These are phyloP conservation scores for Zopfia rhizophila DNA, from an alignment of 2,329 filamentous ascomycete species.

Conservation along the genomic window DNA sequence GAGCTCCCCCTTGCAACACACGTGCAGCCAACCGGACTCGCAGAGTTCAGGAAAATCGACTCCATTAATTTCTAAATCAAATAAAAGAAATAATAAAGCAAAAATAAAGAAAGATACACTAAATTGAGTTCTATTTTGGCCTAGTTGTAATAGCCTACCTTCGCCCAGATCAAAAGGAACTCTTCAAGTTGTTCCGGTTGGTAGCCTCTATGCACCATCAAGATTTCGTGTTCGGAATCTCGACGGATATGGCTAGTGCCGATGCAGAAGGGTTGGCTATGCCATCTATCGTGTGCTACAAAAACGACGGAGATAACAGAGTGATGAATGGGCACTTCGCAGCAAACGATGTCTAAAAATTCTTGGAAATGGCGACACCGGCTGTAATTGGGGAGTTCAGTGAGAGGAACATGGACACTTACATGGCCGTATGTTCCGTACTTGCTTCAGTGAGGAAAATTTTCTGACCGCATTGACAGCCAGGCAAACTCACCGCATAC, in stretches of 20 bases:
- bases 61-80: too few relatives aligned
- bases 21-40: constrained; percentile 10
- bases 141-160: constrained; percentile 32
- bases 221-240: constrained; percentile 30
- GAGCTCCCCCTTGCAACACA: constrained; percentile 20
- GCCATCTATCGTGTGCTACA: constrained; percentile 31
- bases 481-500: constrained; percentile 31
- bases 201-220: constrained; percentile 21
- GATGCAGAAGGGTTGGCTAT: constrained; percentile 22
- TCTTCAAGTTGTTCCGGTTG: constrained; percentile 12
- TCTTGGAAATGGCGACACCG: constrained; percentile 7
- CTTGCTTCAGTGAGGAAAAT: not conserved
- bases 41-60: constrained; percentile 23
- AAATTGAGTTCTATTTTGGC: too few relatives aligned
- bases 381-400: constrained; percentile 18
- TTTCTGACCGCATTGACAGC: constrained; percentile 16
- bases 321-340: constrained; percentile 24
- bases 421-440: constrained; percentile 27
- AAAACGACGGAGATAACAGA: constrained; percentile 32
- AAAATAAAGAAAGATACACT: too few relatives aligned
- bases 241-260: constrained; percentile 16
- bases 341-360: constrained; percentile 12
- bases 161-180: constrained; percentile 8
- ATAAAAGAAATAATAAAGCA: too few relatives aligned
- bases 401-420: constrained; percentile 30